phyloP scores from a whole-genome alignment of 1,284 basidiomycete genomes.

The Leccinum pachyderme region DNA sequence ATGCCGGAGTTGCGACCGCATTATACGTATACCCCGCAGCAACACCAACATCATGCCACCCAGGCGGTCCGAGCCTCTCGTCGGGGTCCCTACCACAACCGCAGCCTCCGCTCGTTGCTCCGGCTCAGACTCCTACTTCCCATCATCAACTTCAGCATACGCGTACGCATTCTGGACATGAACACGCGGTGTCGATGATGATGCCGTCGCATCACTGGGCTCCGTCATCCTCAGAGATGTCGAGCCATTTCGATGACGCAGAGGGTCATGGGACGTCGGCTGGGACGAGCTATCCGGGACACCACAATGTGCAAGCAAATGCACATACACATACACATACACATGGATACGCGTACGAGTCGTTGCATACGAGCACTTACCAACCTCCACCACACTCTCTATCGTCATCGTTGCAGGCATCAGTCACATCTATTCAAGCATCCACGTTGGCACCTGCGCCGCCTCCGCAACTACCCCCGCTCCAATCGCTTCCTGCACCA shows the following conservation, averaged over 20 bases:
- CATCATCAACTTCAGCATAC: background rate
- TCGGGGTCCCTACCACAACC: background rate
- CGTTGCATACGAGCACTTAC: conserved; percentile 10
- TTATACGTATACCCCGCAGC: conserved; percentile 26
- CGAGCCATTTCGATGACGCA: background rate
- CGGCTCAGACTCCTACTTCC: background rate
- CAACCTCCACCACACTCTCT: conserved; percentile 13
- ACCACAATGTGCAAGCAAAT: background rate
- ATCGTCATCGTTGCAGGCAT: background rate
- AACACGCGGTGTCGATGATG: background rate
- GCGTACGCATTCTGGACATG: background rate
- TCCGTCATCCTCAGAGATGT: background rate
- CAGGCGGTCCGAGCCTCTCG: background rate
- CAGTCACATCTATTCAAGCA: background rate
- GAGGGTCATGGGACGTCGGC: background rate
- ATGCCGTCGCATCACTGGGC: background rate
- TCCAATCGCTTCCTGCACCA: background rate
- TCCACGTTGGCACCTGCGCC: background rate
- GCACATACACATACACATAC: background rate
- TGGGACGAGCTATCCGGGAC: background rate
- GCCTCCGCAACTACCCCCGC: background rate
- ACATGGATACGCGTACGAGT: background rate
- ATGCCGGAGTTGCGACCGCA: conserved; percentile 33
- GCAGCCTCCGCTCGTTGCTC: background rate
- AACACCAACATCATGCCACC: background rate